Conservation (phyloP, 2,329 filamentous ascomycete species). For the Tolypocladium endophyticum region DNA sequence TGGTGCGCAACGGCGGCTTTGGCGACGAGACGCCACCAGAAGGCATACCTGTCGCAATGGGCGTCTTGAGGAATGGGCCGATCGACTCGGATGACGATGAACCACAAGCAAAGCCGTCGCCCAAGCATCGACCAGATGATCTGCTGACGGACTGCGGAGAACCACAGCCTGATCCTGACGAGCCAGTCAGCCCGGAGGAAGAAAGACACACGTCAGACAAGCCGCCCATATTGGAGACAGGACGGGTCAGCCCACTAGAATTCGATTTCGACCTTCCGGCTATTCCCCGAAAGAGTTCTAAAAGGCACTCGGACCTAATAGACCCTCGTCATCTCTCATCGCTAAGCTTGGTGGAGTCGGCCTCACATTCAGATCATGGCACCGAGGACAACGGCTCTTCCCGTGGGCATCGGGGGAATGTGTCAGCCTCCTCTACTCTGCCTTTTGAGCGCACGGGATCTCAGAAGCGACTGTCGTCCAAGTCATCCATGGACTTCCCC, state of each 20-base stretch:
- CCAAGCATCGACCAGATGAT: constrained; percentile 19
- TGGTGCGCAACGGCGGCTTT: constrained; percentile 41
- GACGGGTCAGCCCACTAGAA: not conserved
- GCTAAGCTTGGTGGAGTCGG: constrained; percentile 16
- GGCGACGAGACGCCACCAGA: constrained; percentile 58
- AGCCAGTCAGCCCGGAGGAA: constrained; percentile 22
- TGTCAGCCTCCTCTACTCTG: constrained; percentile 21
- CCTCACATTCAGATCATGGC: constrained; percentile 6
- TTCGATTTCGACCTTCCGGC: constrained; percentile 34
- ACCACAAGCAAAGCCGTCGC: constrained; percentile 9
- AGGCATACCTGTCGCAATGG: constrained; percentile 55
- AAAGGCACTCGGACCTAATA: constrained; percentile 40
- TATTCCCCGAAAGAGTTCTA: constrained; percentile 65
- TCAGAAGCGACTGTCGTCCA: constrained; percentile 37
- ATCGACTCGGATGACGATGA: constrained; percentile 55
- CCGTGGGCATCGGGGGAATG: constrained; percentile 1
- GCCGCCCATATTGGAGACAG: not conserved
- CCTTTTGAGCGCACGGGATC: constrained; percentile 49
- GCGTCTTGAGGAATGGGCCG: constrained; percentile 46
- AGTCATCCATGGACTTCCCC: constrained; percentile 37
- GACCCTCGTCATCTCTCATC: constrained; percentile 22
- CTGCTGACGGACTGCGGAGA: constrained; percentile 36
- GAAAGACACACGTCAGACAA: constrained; percentile 5
- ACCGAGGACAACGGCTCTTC: constrained; percentile 5
- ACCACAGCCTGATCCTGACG: constrained; percentile 35